Percentiles rank a stretch among this genome's conserved stretches.
Conservation (phyloP, 805 yeast species). For the Diddensiella caesifluorescens region DNA sequence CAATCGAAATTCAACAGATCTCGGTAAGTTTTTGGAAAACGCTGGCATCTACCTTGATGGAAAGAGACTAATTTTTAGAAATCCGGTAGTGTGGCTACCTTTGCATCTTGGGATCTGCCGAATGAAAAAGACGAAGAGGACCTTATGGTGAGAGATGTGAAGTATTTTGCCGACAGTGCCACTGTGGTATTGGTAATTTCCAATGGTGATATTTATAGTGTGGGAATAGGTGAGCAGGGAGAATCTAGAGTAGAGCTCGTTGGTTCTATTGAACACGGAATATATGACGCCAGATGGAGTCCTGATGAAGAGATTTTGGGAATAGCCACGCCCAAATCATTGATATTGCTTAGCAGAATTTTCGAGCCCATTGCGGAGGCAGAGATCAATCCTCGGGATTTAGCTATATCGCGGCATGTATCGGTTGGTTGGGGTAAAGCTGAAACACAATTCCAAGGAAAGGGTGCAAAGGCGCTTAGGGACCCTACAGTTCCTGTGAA, state of each 20-base stretch:
- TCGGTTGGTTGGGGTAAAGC: slow-evolving; percentile 98
- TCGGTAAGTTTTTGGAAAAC: too few species aligned
- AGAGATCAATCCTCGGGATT: slow-evolving; percentile 53
- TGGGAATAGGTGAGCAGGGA: slow-evolving; percentile 49
- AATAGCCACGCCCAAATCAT: slow-evolving; percentile 53
- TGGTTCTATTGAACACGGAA: slow-evolving; percentile 76
- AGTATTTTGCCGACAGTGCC: slow-evolving; percentile 63
- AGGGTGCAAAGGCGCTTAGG: slow-evolving; percentile 66
- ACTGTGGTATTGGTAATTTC: slow-evolving; percentile 61
- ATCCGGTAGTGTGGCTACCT: slow-evolving; percentile 49
- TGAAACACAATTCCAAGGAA: slow-evolving; percentile 95
- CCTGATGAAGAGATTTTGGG: slow-evolving; percentile 84
- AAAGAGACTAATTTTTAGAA: slow-evolving; percentile 36
- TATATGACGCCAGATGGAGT: slow-evolving; percentile 76
- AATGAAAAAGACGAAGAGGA: slow-evolving; percentile 23
- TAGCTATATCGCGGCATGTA: slow-evolving; percentile 71
- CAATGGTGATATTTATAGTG: slow-evolving; percentile 65
- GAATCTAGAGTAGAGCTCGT: slow-evolving; percentile 62
- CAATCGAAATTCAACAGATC: slow-evolving; percentile 72
- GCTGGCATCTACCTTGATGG: background rate
- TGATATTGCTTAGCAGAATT: slow-evolving; percentile 63
- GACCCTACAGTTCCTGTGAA: slow-evolving; percentile 85
- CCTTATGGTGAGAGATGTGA: slow-evolving; percentile 46
- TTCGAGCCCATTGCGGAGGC: slow-evolving; percentile 77
- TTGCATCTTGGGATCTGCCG: slow-evolving; percentile 53